Evolutionary conservation across 1,284 basidiomycete species (phyloP).

Genomic region (Puccinia novopanici): DNA sequence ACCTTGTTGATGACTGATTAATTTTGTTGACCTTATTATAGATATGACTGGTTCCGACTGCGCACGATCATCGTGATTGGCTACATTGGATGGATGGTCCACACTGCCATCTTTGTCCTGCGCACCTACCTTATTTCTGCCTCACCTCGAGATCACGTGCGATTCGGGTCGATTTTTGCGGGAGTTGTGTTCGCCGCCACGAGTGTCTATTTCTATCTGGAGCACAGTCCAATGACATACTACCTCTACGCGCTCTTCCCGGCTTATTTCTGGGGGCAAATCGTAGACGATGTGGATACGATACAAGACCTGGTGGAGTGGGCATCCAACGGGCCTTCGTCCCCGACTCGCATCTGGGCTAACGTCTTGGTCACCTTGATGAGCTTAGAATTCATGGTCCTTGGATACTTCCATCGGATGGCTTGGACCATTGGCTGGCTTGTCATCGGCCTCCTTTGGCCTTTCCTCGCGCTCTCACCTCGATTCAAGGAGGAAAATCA

Average conservation of each 20-base stretch:
- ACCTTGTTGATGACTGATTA: constrained; percentile 7
- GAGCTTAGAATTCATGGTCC: constrained; percentile 71
- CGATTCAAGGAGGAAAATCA: constrained; percentile 58
- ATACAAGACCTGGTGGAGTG: constrained; percentile 24
- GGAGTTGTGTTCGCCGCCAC: constrained; percentile 55
- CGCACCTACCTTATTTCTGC: constrained; percentile 42
- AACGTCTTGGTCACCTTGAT: constrained; percentile 27
- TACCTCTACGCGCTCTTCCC: constrained; percentile 77
- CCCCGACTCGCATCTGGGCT: constrained; percentile 28
- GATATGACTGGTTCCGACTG: constrained; percentile 75
- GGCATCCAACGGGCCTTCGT: not conserved
- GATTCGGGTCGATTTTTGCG: constrained; percentile 60
- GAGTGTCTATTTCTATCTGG: constrained; percentile 67
- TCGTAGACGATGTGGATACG: constrained; percentile 50
- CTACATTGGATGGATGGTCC: constrained; percentile 73
- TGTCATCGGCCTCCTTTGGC: constrained; percentile 71
- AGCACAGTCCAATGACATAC: constrained; percentile 72
- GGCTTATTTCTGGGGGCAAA: constrained; percentile 67
- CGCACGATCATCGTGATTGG: constrained; percentile 70
- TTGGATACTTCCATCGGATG: constrained; percentile 65
- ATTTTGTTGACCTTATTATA: constrained; percentile 54
- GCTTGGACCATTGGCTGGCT: constrained; percentile 74
- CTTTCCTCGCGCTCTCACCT: constrained; percentile 64
- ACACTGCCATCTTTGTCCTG: constrained; percentile 57
- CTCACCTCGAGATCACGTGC: constrained; percentile 59